Evolutionary conservation across 1,139 yeast genomes (phyloP), one percentile per base, ranked within the genome.

Genomic region (Geotrichum phurueaensis): DNA sequence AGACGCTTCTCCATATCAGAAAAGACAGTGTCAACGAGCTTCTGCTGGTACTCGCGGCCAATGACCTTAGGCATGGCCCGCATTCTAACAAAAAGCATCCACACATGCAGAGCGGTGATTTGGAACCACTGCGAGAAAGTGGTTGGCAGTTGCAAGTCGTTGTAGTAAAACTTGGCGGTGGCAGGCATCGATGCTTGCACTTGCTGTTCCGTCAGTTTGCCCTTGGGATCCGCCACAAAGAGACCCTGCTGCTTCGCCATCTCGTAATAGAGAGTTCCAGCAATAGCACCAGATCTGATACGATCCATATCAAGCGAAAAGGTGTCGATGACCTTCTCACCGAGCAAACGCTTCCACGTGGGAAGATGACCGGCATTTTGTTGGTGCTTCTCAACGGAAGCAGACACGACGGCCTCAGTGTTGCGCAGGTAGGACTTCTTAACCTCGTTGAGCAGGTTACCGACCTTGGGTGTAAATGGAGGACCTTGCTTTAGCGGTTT

Each of bases 61-160:
- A 89, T 86, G 70, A 89, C 87, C 72, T 86, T 86, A 0, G 98
- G 98, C 86, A 95, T 81, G 22, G 96, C 96, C 72, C 99, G 84
- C 97, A 94, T 91, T 70, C 99, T 84, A 18, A 89, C 96, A 67
- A 87, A 86, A 59, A 94, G 79, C 70, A 94, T 86, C 99, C 99
- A 94, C 65, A 89, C 85, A 73, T 94, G 99, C 66, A 94, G 79
- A 2, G 87, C 81, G 5, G 96, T 88, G 66, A 94, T 87, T 75
- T 92, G 98, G 71, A 87, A 92, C 96, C 97, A 94, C 74, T 91
- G 96, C 29, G 94, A 84, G 71, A 92, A 94, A 0, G 97, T 86
- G 71, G 82, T 81, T 25, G 97, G 97, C 69, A 95, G 78, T 27
- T 83, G 86, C 63, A 94, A 78, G 10, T 94, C 88, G 62, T 88